Conservation (phyloP, 1,139 yeast species). For the Wickerhamiella infanticola region DNA sequence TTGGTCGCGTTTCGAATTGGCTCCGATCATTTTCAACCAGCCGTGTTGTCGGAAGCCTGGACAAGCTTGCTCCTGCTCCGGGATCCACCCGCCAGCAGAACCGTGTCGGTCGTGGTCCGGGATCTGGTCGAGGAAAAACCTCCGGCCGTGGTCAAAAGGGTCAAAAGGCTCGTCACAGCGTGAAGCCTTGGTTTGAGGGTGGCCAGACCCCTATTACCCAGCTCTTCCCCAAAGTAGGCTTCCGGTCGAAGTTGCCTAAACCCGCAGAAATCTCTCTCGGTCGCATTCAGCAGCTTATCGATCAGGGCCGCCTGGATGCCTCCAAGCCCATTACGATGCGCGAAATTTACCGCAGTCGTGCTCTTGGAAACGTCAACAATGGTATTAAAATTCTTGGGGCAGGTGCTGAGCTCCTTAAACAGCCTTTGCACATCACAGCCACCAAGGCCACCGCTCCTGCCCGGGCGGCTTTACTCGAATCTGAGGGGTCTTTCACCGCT, state of each 20-base stretch:
- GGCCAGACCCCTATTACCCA: constrained; percentile 93
- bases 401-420: constrained; percentile 40
- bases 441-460: constrained; percentile 66
- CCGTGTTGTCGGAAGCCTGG: constrained; percentile 11
- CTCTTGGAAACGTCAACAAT: constrained; percentile 56
- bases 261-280: constrained; percentile 35
- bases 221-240: constrained; percentile 83
- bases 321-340: constrained; percentile 57
- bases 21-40: constrained; percentile 4
- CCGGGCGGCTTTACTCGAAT: constrained; percentile 50
- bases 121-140: constrained; percentile 77
- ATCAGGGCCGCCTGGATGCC: constrained; percentile 31
- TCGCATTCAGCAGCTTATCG: constrained; percentile 37
- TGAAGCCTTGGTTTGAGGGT: constrained; percentile 94
- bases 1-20: neutral
- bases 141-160: constrained; percentile 98
- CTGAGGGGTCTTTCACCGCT: constrained; percentile 62
- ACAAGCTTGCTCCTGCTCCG: constrained; percentile 19
- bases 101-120: constrained; percentile 94
- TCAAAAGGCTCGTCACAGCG: constrained; percentile 88
- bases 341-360: constrained; percentile 50
- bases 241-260: constrained; percentile 30
- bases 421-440: constrained; percentile 56
- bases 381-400: constrained; percentile 74
- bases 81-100: constrained; percentile 30